Evolutionary conservation across 2,329 filamentous ascomycete genomes (phyloP), one percentile per base, ranked within the genome.

Genomic region (Botrytis aclada): DNA sequence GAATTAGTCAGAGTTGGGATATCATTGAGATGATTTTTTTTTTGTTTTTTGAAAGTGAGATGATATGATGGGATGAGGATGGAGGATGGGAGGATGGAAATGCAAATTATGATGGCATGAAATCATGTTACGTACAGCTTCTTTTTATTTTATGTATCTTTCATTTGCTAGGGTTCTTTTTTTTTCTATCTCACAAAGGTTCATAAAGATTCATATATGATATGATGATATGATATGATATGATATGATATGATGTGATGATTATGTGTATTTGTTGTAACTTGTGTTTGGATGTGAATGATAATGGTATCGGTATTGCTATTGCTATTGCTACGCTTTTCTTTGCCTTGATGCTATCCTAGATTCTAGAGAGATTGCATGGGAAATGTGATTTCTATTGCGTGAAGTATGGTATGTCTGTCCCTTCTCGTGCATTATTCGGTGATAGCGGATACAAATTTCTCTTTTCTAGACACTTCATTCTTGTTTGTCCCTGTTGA

Each of bases 51-150:
- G 18, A 67, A 32, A 60, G 37, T 61, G 37, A 61, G 66, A 69
- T 69, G 67, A 51, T 16, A 25, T 14, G 41, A 45, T 45, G 20
- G 12, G 43, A 45, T 45, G 43, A 3, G 20, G 20, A 51, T 51
- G 47, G 25, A n/a, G 67, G 54, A 70, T 70, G 67, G 67, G n/a
- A n/a, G n/a, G n/a, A n/a, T n/a, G n/a, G n/a, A n/a, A 45, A 70
- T 70, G 67, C 51, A 45, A 39, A 61, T 70, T 70, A 70, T 70
- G 67, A 61, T 60, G 39, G 54, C 51, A 69, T 69, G 66, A 69
- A 39, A 60, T 69, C 37, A 60, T 69, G 66, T 69, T 69, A 43
- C 66, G 37, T 58, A 69, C 29, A 45, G 37, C 66, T 56, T 29
- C 25, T 29, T 54, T 6, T 54, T 54, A n/a, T 41, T 60, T 69